A percentile compares a stretch with the other conserved stretches of the same genome.
Conservation (phyloP, 2,329 filamentous ascomycete genomes). For the Dryadomyces quercus-mongolicae region DNA sequence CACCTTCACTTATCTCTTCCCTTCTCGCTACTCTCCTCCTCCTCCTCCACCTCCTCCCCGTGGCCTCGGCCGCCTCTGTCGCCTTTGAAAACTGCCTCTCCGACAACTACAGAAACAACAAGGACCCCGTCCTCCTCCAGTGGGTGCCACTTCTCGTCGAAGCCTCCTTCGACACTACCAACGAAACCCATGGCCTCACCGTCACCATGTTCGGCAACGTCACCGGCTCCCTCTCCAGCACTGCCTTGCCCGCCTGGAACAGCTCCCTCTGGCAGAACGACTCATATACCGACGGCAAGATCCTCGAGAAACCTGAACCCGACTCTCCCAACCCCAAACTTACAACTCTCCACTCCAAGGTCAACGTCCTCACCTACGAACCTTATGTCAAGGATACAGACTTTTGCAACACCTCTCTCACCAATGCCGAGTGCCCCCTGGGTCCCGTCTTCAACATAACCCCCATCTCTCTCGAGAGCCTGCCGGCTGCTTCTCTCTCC, state of each 20-base stretch:
- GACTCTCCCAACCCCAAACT: conserved; percentile 36
- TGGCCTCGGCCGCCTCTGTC: conserved; percentile 52
- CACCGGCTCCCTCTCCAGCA: conserved; percentile 51
- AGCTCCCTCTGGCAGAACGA: conserved; percentile 51
- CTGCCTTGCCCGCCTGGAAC: conserved; percentile 46
- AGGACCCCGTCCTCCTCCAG: conserved; percentile 53
- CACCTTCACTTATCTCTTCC: background rate
- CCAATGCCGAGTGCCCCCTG: conserved; percentile 60
- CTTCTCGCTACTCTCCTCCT: conserved; percentile 19
- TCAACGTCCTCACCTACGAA: conserved; percentile 67
- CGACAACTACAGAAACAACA: conserved; percentile 32
- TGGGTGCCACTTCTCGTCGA: conserved; percentile 67
- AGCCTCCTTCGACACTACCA: conserved; percentile 54
- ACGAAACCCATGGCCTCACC: conserved; percentile 52
- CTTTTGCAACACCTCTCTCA: conserved; percentile 55
- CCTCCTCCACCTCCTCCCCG: conserved; percentile 26
- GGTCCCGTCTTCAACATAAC: conserved; percentile 51
- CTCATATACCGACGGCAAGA: conserved; percentile 60
- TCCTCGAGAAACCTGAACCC: conserved; percentile 47
- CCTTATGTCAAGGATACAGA: conserved; percentile 43
- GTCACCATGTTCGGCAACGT: conserved; percentile 88
- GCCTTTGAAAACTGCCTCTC: conserved; percentile 76
- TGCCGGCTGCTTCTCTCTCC: conserved; percentile 63
- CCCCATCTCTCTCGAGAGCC: conserved; percentile 22
- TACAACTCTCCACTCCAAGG: conserved; percentile 60